These are phyloP conservation scores for Moringa oleifera DNA, from an alignment of 345 rosid genomes.

Conservation along the genomic window DNA sequence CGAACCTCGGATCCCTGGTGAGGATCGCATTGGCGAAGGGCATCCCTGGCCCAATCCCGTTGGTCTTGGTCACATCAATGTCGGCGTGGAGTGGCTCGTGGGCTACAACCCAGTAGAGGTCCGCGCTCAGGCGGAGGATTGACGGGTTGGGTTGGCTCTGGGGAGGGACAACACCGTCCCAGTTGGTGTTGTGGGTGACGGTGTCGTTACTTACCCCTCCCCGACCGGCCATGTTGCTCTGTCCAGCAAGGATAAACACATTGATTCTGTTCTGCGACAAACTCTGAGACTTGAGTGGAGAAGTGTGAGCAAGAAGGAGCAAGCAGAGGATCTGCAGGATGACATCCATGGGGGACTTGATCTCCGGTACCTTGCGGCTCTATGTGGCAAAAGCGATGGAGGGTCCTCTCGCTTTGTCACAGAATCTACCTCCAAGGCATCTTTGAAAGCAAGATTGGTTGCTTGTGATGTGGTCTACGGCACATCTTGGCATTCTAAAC, in stretches of 20 bases:
- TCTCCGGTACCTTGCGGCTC: constrained; percentile 4
- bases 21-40: constrained; percentile 53
- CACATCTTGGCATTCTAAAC: too few relatives aligned
- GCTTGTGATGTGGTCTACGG: constrained; percentile 14
- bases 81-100: constrained; percentile 73
- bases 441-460: constrained; percentile 12
- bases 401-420: constrained; percentile 5
- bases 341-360: neutral
- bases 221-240: constrained; percentile 95
- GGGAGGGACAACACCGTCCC: constrained; percentile 71
- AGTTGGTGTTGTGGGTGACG: constrained; percentile 21
- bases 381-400: neutral
- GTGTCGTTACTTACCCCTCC: constrained; percentile 63
- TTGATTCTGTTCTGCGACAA: constrained; percentile 22
- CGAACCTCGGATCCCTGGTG: constrained; percentile 18
- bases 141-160: constrained; percentile 51
- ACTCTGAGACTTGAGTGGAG: constrained; percentile 18
- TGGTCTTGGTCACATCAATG: constrained; percentile 52
- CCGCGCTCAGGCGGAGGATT: constrained; percentile 41
- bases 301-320: constrained; percentile 13
- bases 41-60: constrained; percentile 88
- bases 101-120: constrained; percentile 62
- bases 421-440: too few relatives aligned
- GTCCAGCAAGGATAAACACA: constrained; percentile 69
- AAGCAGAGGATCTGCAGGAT: constrained; percentile 28